Conservation (phyloP, 2,329 filamentous ascomycete genomes). For the Gaeumannomyces tritici region DNA sequence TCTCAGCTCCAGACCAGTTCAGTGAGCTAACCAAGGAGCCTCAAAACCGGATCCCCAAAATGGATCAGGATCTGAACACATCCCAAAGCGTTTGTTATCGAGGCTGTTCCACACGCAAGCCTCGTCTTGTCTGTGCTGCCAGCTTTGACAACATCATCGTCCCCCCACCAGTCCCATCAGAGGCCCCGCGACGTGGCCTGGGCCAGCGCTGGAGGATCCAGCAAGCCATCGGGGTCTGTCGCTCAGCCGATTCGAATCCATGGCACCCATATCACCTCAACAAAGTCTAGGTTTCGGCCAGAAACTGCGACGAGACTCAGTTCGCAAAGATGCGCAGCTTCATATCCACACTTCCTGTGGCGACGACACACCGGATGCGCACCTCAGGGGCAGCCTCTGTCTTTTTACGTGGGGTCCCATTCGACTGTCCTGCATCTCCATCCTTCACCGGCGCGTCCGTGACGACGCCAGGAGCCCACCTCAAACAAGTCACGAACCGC, state of each 20-base stretch:
- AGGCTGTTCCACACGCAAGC: background rate
- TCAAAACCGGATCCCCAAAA: background rate
- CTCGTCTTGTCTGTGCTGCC: background rate
- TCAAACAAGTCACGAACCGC: conserved; percentile 76
- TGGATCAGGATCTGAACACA: background rate
- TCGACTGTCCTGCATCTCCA: conserved; percentile 6
- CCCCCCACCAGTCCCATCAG: background rate
- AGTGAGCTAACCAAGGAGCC: background rate
- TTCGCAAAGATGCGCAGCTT: conserved; percentile 71
- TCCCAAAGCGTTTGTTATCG: background rate
- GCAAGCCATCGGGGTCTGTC: background rate
- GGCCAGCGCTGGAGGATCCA: background rate
- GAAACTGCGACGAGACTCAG: conserved; percentile 12
- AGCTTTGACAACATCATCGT: background rate
- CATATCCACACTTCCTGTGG: conserved; percentile 76
- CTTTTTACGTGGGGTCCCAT: conserved; percentile 35
- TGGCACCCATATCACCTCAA: background rate
- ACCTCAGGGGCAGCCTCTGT: conserved; percentile 37
- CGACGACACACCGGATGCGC: conserved; percentile 75
- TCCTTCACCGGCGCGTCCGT: conserved; percentile 43
- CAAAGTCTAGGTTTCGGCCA: background rate
- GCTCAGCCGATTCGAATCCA: background rate
- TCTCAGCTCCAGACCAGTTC: background rate
- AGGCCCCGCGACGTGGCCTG: background rate
- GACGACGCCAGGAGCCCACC: conserved; percentile 73